Evolutionary conservation across 208 protist species (phyloP).

Genomic region (Wallacemonas collosoma): DNA sequence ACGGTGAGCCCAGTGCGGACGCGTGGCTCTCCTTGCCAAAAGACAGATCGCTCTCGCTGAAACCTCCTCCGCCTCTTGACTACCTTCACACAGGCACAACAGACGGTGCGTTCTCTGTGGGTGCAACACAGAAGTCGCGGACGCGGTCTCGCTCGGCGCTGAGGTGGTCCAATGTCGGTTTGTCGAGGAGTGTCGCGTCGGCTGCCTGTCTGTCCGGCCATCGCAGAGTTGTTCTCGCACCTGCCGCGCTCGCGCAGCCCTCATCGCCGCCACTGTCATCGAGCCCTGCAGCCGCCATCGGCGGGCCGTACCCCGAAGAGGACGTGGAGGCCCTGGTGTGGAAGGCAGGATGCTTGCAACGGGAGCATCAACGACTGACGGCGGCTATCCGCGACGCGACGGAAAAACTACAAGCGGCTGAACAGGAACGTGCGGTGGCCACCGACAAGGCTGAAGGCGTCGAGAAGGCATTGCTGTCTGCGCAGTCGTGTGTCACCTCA

Average conservation of each 20-base stretch:
- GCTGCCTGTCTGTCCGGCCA: background rate
- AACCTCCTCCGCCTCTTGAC: background rate
- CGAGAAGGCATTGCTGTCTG: background rate
- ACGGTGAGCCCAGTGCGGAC: background rate
- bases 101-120: no score
- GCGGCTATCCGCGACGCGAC: background rate
- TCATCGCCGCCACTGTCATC: background rate
- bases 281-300: background rate
- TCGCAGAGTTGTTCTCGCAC: background rate
- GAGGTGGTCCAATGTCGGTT: constrained; percentile 6
- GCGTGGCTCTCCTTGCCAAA: background rate
- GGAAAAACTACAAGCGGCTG: background rate
- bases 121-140: background rate
- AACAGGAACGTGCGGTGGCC: background rate
- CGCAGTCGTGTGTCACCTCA: background rate
- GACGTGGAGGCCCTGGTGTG: constrained; percentile 24
- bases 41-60: background rate
- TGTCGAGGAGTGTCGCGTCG: constrained; percentile 2
- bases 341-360: constrained; percentile 12
- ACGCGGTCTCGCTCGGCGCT: background rate
- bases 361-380: background rate
- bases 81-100: no score
- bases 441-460: background rate
- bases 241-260: background rate
- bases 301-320: constrained; percentile 18